Percentiles rank a stretch among this genome's conserved stretches.
These are phyloP conservation scores for Fusarium mexicanum DNA, from an alignment of 2,329 filamentous ascomycete species.

Conservation along the genomic window DNA sequence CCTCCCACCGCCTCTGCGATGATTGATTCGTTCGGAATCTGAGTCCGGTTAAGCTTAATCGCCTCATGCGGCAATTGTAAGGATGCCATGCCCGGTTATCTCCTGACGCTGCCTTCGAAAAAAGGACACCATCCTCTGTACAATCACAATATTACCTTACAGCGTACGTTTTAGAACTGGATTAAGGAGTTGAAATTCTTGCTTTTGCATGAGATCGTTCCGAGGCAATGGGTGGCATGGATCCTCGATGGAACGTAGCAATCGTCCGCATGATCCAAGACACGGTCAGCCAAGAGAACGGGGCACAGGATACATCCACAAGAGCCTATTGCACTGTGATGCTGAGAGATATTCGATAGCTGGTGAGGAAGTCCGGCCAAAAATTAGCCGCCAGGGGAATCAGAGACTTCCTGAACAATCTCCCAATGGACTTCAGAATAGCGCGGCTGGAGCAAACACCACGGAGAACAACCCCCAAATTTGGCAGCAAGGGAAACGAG, in stretches of 20 bases:
- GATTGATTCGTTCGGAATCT: slow-evolving; percentile 13
- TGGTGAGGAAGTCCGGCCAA: not conserved
- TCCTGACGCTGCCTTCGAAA: slow-evolving; percentile 9
- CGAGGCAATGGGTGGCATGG: slow-evolving; percentile 7
- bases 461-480: slow-evolving; percentile 6
- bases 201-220: slow-evolving; percentile 8
- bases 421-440: not conserved
- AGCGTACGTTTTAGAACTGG: not conserved
- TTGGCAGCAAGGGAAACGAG: not conserved
- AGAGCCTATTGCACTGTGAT: not conserved
- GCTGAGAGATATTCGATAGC: not conserved
- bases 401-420: not conserved
- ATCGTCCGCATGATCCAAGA: not conserved
- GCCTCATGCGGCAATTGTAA: not conserved
- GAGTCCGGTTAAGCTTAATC: slow-evolving; percentile 9
- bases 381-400: slow-evolving; percentile 18
- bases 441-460: slow-evolving; percentile 3
- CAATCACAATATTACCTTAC: not conserved
- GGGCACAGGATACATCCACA: slow-evolving; percentile 16
- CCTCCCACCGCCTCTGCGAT: slow-evolving; percentile 5
- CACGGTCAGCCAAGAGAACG: slow-evolving; percentile 9
- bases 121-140: not conserved
- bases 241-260: slow-evolving; percentile 14
- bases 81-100: slow-evolving; percentile 25
- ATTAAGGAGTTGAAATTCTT: not conserved